A percentile compares a stretch with the other conserved stretches of the same genome.
These are phyloP conservation scores for Closterium sp. DNA, from an alignment of 139 green algal genomes.

Conservation along the genomic window DNA sequence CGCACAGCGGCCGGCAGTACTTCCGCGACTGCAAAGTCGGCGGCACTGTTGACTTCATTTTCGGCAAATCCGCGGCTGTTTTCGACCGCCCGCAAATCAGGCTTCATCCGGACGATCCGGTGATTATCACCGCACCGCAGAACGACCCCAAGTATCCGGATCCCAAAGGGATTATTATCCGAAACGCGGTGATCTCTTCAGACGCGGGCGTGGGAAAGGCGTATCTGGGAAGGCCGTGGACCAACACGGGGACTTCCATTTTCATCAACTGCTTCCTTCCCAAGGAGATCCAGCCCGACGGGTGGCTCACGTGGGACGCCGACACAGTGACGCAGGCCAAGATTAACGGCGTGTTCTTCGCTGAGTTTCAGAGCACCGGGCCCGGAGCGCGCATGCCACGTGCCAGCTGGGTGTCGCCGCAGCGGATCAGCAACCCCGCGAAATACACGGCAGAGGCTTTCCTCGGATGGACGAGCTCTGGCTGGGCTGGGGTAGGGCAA, in stretches of 20 bases:
- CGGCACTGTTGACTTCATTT: constrained; percentile 31
- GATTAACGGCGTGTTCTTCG: neutral
- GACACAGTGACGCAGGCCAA: too few species aligned
- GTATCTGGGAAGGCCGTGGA: constrained; percentile 14
- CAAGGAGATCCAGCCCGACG: neutral
- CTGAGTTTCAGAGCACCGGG: neutral
- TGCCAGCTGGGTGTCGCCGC: neutral
- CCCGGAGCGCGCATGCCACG: neutral
- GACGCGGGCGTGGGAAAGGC: neutral
- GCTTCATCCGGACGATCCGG: neutral
- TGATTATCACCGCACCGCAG: neutral
- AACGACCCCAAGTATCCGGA: neutral
- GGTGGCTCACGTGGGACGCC: neutral
- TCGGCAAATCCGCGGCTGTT: constrained; percentile 13
- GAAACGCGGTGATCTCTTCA: neutral
- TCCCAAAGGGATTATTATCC: neutral
- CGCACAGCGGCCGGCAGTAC: constrained; percentile 26
- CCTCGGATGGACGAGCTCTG: neutral
- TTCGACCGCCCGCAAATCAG: neutral
- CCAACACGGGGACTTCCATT: neutral
- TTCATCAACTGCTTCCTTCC: constrained; percentile 10
- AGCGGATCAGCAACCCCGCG: too few species aligned
- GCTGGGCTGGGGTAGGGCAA: neutral
- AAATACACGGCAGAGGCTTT: too few species aligned
- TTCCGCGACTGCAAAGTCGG: constrained; percentile 15